Evolutionary conservation across 2,329 filamentous ascomycete species (phyloP), one percentile per base, ranked within the genome.

Genomic region (Penicillium corylophilum): DNA sequence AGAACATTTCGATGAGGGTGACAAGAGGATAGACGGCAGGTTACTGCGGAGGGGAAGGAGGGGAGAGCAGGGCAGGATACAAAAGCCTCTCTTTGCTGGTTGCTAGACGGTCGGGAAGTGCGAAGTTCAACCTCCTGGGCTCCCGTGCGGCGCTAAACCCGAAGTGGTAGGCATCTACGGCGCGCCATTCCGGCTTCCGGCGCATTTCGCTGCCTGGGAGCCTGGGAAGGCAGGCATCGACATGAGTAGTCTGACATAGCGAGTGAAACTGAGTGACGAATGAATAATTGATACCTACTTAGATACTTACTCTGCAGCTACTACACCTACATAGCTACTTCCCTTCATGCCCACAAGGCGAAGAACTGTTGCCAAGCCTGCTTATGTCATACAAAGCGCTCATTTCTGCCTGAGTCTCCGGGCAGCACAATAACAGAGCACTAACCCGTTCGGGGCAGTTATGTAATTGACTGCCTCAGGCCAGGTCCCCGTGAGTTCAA

Each of bases 1-100:
- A 96, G 83, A 99, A 85, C 94, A 99, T 97, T 71, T 77, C 88
- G 81, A 72, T 58, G 64, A 63, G 66, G 65, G 66, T 65, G 64
- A 64, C 64, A 71, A 69, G 70, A 63, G 70, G 65, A 61, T 65
- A 64, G 65, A 62, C 59, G 69, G 63, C 61, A 59, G 57, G 58
- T 58, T 61, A 54, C 64, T 69, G 69, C 67, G 69, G 56, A 64
- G 64, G 62, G 63, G 64, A 64, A 64, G 68, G 67, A 67, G 59
- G 55, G 64, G 65, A 63, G 66, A 66, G 63, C 65, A 68, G 67
- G 69, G 61, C 63, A 63, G 63, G 56, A 60, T 64, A 59, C 57
- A 59, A 58, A 64, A 60, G 60, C 62, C 62, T 64, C 62, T 53
- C 59, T 61, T 54, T 60, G 61, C 64, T 67, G 38, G 54, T 50